Evolutionary conservation across 495 filamentous ascomycete genomes (phyloP), one percentile per base, ranked within the genome.

Genomic region (Cairneyella variabilis): DNA sequence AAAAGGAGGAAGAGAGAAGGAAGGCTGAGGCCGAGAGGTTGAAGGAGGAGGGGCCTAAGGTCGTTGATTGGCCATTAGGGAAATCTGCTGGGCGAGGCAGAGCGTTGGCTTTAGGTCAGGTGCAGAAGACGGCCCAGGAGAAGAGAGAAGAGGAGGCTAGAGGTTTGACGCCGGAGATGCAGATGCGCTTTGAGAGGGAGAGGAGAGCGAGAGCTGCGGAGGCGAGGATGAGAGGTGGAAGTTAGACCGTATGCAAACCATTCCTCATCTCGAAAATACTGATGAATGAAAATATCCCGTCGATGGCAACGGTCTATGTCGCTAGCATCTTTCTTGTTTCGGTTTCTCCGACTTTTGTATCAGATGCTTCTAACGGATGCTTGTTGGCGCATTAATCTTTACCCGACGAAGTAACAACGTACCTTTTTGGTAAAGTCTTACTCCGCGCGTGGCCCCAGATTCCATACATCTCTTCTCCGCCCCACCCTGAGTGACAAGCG

Each of bases 121-220:
- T 78, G 32, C 78, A 78, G 48, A 89, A 85, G 70, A 83, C 84
- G 2, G 83, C 80, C 0, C 77, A 84, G 51, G 86, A 95, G 65
- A 84, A 77, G 66, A 79, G 90, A 53, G 85, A 87, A 60, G 88
- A 95, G 65, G 90, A 95, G 63, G 83, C 76, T 53, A 78, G 88
- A 60, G 91, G 90, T 0, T 78, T 96, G 78, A 91, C 86, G 14
- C 80, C 88, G 2, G 89, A 96, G 72, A 88, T 87, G 81, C 79
- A 81, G 64, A 78, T 83, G 83, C 77, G 77, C 63, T 58, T 96
- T 59, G 91, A 96, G 64, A 75, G 89, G 66, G 89, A 90, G 69
- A 76, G 84, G 46, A 84, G 89, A 61, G 90, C 88, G 11, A 80
- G 90, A 53, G 91, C 91, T 12, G 90, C 89, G 2, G 90, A 96